Evolutionary conservation across 257 asterid species (phyloP), one percentile per base, ranked within the genome.

Genomic region (Lantana camara): DNA sequence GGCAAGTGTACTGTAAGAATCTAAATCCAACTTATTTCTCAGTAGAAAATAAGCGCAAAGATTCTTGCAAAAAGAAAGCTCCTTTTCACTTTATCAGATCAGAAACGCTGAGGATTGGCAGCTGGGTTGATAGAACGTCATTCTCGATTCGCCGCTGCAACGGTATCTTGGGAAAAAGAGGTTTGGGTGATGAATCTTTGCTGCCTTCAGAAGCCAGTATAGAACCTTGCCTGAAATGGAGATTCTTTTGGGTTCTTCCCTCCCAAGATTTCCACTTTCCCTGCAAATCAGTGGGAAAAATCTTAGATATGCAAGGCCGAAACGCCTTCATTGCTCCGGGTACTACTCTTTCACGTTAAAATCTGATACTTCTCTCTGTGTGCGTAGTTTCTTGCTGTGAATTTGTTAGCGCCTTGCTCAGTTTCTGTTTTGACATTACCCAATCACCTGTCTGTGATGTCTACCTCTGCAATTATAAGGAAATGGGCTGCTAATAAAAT

Each of bases 281-380:
- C 63, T 59, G 45, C 63, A 30, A 48, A n/a, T 52, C 45, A 10
- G 34, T 48, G 24, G n/a, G 17, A 47, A 12, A 22, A 56, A 22
- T 66, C 54, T 21, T 14, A 74, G 67, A 21, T 59, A 52, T 11
- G 17, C 16, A 20, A n/a, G 65, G 38, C 69, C 52, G 15, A 75
- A 41, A 44, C 46, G 35, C 21, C 73, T 74, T 21, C 19, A 64
- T 27, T 74, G 77, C 75, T 57, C 77, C 64, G 68, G 77, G 83
- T 78, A 40, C 51, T 10, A 10, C 35, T 62, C 37, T 54, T 44
- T 52, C 27, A 48, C 70, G 42, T 45, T 54, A 22, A 15, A 13
- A 41, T 27, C 55, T 8, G 15, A 23, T 27, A 45, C 44, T 20
- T 8, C 13, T 22, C n/a, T 29, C 42, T 11, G 41, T 51, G 5